A percentile compares a stretch with the other conserved stretches of the same genome.
These are phyloP conservation scores for Paralagenidium karlingii DNA, from an alignment of 352 stramenopile genomes.

Conservation along the genomic window DNA sequence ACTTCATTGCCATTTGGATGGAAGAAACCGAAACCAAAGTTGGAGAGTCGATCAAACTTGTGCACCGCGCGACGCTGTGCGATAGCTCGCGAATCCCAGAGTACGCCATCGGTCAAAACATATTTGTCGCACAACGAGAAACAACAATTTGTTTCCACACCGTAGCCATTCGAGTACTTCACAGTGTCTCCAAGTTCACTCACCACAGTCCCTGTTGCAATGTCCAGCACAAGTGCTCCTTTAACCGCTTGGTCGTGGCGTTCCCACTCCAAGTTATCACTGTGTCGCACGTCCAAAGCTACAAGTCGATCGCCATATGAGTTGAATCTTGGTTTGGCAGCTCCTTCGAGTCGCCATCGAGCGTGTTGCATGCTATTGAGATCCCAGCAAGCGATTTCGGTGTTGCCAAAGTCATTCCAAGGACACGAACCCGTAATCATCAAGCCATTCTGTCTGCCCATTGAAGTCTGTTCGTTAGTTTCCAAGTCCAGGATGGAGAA, in stretches of 20 bases:
- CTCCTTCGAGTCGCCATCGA: slow-evolving; percentile 52
- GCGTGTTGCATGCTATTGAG: slow-evolving; percentile 40
- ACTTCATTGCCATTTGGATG: slow-evolving; percentile 83
- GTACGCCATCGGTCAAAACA: slow-evolving; percentile 68
- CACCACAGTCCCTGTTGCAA: slow-evolving; percentile 43
- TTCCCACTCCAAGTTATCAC: slow-evolving; percentile 17
- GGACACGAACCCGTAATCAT: slow-evolving; percentile 40
- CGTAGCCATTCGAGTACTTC: slow-evolving; percentile 55
- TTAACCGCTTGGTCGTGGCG: slow-evolving; percentile 13
- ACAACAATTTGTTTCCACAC: slow-evolving; percentile 63
- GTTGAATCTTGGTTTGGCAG: slow-evolving; percentile 54
- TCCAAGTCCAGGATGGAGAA: slow-evolving; percentile 55
- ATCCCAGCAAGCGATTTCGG: slow-evolving; percentile 67
- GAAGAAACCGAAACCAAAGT: slow-evolving; percentile 71
- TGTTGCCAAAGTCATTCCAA: slow-evolving; percentile 28
- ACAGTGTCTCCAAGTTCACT: slow-evolving; percentile 46
- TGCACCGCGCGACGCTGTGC: slow-evolving; percentile 61
- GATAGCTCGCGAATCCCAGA: slow-evolving; percentile 69
- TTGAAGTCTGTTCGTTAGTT: slow-evolving; percentile 47
- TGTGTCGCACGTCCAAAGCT: slow-evolving; percentile 32
- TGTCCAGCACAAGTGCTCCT: slow-evolving; percentile 51
- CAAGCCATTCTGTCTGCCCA: slow-evolving; percentile 31
- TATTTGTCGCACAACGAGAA: slow-evolving; percentile 60
- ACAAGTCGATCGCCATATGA: slow-evolving; percentile 67
- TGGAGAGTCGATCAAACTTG: slow-evolving; percentile 85